Conservation (phyloP, 768 basidiomycete genomes). For the Hericium alpestre region DNA sequence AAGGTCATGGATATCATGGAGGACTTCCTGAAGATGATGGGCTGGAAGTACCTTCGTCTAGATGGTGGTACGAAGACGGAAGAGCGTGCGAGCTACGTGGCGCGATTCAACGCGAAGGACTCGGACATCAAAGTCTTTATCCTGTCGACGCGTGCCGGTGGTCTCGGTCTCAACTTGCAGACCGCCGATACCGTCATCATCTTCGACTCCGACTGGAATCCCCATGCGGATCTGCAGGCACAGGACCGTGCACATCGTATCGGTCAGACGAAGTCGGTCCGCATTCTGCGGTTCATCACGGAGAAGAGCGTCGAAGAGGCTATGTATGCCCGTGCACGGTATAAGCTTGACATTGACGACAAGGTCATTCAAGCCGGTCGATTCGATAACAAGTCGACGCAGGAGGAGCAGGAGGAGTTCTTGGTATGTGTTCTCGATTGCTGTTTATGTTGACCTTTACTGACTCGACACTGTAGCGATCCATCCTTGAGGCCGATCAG, state of each 20-base stretch:
- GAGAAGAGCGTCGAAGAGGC: slow-evolving; percentile 98
- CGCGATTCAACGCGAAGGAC: slow-evolving; percentile 78
- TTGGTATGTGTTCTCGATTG: slow-evolving; percentile 42
- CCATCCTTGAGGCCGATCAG: slow-evolving; percentile 82
- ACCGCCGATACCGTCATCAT: slow-evolving; percentile 91
- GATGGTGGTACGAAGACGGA: slow-evolving; percentile 96
- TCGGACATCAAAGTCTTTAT: slow-evolving; percentile 90
- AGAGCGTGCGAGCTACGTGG: slow-evolving; percentile 80
- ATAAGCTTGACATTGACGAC: slow-evolving; percentile 97
- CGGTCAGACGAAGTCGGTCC: slow-evolving; percentile 95
- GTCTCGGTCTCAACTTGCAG: slow-evolving; percentile 83
- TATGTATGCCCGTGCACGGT: slow-evolving; percentile 89
- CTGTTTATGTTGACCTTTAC: neutral
- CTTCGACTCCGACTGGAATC: slow-evolving; percentile 86
- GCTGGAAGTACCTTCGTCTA: slow-evolving; percentile 81
- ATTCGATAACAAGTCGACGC: slow-evolving; percentile 97
- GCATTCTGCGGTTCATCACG: slow-evolving; percentile 93
- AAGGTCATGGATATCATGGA: slow-evolving; percentile 99
- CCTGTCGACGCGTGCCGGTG: slow-evolving; percentile 86
- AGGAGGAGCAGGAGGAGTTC: slow-evolving; percentile 95
- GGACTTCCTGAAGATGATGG: slow-evolving; percentile 83
- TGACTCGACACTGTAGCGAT: slow-evolving; percentile 44
- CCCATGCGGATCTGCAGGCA: slow-evolving; percentile 96
- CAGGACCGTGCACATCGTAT: slow-evolving; percentile 99
- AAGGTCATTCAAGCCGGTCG: slow-evolving; percentile 99